Percentiles rank a stretch among this genome's conserved stretches.
Conservation (phyloP, 768 basidiomycete genomes). For the Russula vinacea region DNA sequence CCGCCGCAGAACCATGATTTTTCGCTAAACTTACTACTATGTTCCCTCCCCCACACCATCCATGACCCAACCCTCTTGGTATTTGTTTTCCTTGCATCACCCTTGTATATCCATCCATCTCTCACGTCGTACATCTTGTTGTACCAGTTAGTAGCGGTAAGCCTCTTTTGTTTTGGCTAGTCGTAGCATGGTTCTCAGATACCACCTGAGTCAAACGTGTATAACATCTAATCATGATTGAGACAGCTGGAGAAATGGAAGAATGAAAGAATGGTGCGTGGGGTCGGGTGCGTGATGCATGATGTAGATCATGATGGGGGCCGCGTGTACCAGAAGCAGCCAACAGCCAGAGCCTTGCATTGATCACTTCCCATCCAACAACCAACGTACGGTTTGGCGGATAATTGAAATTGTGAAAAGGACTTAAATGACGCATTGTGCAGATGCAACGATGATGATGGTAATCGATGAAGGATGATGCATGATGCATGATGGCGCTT, state of each 20-base stretch:
- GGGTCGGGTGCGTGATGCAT: background rate
- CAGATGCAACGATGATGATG: too few species aligned
- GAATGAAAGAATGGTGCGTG: background rate
- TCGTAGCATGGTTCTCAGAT: background rate
- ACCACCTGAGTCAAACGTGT: background rate
- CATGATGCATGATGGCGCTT: too few species aligned
- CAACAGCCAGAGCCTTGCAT: too few species aligned
- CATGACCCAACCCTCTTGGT: background rate
- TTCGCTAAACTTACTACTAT: background rate
- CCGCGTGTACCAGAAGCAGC: too few species aligned
- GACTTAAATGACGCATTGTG: too few species aligned
- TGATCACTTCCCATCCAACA: too few species aligned
- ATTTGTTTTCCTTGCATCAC: background rate
- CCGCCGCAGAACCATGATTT: constrained; percentile 28
- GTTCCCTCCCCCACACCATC: too few species aligned
- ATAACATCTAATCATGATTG: background rate
- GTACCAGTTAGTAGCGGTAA: background rate
- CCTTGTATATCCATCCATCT: background rate
- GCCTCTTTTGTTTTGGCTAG: background rate
- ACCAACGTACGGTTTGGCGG: background rate
- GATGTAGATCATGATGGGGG: too few species aligned
- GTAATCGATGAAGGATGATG: too few species aligned
- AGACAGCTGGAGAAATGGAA: background rate
- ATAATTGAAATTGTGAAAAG: too few species aligned
- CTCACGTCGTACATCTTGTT: background rate